A percentile compares a stretch with the other conserved stretches of the same genome.
Evolutionary conservation across 352 stramenopile species (phyloP).

Genomic region (Discostella stelligera): DNA sequence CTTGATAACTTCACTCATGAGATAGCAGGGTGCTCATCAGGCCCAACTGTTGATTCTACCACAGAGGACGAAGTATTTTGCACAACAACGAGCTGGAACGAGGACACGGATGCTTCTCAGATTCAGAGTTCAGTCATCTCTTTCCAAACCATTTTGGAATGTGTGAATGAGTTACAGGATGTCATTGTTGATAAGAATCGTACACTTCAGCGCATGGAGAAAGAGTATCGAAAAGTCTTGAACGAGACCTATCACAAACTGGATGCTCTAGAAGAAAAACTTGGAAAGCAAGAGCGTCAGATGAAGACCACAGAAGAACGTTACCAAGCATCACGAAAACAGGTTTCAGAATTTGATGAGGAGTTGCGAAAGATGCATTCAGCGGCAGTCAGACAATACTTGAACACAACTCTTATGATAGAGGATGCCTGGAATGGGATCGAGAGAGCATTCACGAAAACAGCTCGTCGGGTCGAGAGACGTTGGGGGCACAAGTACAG

Average conservation of each 20-base stretch:
- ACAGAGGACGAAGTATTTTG: too few relatives aligned
- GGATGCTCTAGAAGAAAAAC: constrained; percentile 14
- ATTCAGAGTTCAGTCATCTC: not conserved
- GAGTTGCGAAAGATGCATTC: constrained; percentile 28
- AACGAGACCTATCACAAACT: constrained; percentile 31
- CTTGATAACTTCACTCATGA: too few relatives aligned
- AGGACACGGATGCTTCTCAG: not conserved
- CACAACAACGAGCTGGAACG: too few relatives aligned
- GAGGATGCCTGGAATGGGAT: constrained; percentile 10
- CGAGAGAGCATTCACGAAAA: constrained; percentile 6
- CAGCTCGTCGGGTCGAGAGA: not conserved
- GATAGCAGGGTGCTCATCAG: too few relatives aligned
- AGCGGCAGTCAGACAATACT: constrained; percentile 20
- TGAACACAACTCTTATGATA: constrained; percentile 36
- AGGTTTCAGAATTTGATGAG: constrained; percentile 13
- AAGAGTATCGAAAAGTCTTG: constrained; percentile 7
- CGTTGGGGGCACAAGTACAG: not conserved
- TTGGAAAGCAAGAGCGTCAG: constrained; percentile 7
- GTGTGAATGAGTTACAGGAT: constrained; percentile 8
- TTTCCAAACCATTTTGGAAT: not conserved
- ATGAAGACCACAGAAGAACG: constrained; percentile 28
- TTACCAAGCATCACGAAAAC: constrained; percentile 20
- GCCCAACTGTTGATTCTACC: too few relatives aligned
- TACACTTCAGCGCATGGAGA: constrained; percentile 29
- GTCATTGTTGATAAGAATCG: constrained; percentile 22